These are phyloP conservation scores for Trametes maxima DNA, from an alignment of 768 basidiomycete species.

Conservation along the genomic window DNA sequence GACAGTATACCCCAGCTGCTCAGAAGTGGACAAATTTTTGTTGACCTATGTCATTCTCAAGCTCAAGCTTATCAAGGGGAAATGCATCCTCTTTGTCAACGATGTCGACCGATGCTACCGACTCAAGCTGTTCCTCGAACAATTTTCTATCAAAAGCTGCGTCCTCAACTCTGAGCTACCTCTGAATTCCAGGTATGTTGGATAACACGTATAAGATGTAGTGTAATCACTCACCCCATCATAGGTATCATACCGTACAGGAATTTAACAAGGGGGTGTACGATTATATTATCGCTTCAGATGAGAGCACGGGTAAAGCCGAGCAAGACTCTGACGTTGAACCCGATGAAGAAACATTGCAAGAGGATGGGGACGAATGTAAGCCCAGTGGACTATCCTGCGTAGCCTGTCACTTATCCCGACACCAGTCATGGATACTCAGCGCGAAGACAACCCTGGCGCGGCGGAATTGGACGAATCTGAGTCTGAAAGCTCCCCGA, in stretches of 20 bases:
- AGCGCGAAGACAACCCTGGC: constrained; percentile 38
- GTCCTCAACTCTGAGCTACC: constrained; percentile 96
- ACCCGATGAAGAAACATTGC: constrained; percentile 40
- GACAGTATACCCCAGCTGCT: constrained; percentile 53
- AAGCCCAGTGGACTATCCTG: constrained; percentile 24
- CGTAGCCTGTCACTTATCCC: not conserved
- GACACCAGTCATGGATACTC: constrained; percentile 55
- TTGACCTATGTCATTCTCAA: constrained; percentile 96
- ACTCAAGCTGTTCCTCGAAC: constrained; percentile 96
- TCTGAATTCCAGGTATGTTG: constrained; percentile 77
- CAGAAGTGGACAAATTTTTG: constrained; percentile 97
- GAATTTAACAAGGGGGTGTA: constrained; percentile 99
- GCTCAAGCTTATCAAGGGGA: constrained; percentile 92
- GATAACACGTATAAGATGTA: not conserved
- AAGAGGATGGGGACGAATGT: constrained; percentile 43
- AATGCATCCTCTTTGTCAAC: constrained; percentile 96
- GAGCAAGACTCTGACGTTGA: constrained; percentile 56
- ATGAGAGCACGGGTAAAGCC: constrained; percentile 69
- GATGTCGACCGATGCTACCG: constrained; percentile 93
- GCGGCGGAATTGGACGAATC: constrained; percentile 31
- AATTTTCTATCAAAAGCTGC: constrained; percentile 95
- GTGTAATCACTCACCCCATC: constrained; percentile 6
- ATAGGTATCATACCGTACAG: constrained; percentile 92
- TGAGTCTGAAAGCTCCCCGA: constrained; percentile 28
- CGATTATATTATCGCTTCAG: constrained; percentile 98